Conservation (phyloP, 192 early-diverging fungal species). For the Umbelopsis vinacea region DNA sequence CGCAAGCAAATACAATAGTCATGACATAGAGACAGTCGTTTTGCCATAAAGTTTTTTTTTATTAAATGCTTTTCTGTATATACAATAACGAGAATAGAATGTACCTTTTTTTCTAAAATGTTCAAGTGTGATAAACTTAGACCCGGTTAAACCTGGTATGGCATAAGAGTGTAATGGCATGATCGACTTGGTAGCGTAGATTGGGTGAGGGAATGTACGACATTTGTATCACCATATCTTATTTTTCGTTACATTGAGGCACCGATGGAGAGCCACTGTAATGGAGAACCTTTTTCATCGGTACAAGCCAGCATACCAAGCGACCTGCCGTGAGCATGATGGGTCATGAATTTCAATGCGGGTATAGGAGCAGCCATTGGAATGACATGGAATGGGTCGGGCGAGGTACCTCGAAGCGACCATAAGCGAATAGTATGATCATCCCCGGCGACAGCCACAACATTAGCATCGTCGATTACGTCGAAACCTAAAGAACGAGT, state of each 20-base stretch:
- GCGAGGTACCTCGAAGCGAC: neutral
- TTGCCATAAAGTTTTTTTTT: no score
- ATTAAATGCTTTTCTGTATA: neutral
- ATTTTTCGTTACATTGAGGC: neutral
- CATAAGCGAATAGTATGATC: slow-evolving; percentile 8
- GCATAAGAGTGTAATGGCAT: neutral
- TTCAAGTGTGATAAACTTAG: neutral
- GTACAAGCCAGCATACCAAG: slow-evolving; percentile 10
- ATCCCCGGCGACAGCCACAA: slow-evolving; percentile 1
- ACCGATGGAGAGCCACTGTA: slow-evolving; percentile 5
- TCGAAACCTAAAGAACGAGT: slow-evolving; percentile 11
- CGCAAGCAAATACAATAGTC: neutral
- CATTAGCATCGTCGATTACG: neutral
- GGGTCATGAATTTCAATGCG: neutral
- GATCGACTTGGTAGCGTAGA: neutral
- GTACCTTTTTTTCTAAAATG: neutral
- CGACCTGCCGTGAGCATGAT: neutral
- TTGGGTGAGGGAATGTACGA: neutral
- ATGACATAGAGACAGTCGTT: no score
- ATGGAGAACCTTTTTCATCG: slow-evolving; percentile 1
- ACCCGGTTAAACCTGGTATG: neutral
- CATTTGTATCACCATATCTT: neutral
- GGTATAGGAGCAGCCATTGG: neutral
- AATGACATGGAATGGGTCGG: neutral
- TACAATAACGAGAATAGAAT: neutral